Evolutionary conservation across 495 filamentous ascomycete genomes (phyloP), one percentile per base, ranked within the genome.

Genomic region (Apiosordaria backusii): DNA sequence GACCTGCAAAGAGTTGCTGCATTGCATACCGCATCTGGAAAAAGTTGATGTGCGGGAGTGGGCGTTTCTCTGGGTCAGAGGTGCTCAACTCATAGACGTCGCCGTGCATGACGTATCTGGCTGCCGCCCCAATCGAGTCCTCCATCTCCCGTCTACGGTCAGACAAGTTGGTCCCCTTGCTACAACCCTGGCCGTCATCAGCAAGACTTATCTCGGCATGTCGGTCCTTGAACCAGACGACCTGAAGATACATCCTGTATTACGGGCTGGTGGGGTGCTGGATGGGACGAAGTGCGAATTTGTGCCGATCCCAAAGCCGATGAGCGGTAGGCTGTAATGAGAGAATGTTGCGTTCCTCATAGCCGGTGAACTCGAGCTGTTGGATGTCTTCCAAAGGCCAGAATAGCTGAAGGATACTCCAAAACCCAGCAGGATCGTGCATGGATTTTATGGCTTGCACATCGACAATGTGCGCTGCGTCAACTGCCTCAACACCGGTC

Each of bases 221-320:
- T 58, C 62, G 52, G 15, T 64, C 62, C 25, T 57, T 45, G 62
- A 64, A 64, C 62, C 62, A 64, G 3, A 64, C 54, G 26, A 64
- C 54, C 62, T 58, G 62, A 19, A 64, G 26, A 40, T 64, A 64
- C 26, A 64, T 40, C 19, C 27, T 57, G 22, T 55, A 50, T 2
- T 58, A 23, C 16, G 25, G 55, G n/a, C 50, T n/a, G n/a, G n/a
- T n/a, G n/a, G n/a, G n/a, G n/a, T n/a, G n/a, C n/a, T n/a, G n/a
- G n/a, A n/a, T n/a, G n/a, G n/a, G n/a, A n/a, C n/a, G n/a, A n/a
- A n/a, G n/a, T n/a, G n/a, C n/a, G n/a, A n/a, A n/a, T n/a, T n/a
- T n/a, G n/a, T n/a, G n/a, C n/a, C n/a, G n/a, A n/a, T n/a, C n/a
- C n/a, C n/a, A n/a, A n/a, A n/a, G n/a, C n/a, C n/a, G n/a, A n/a